Base-by-base conservation (phyloP, 192 early-diverging fungal genomes). In the Coemansia sp. region DNA sequence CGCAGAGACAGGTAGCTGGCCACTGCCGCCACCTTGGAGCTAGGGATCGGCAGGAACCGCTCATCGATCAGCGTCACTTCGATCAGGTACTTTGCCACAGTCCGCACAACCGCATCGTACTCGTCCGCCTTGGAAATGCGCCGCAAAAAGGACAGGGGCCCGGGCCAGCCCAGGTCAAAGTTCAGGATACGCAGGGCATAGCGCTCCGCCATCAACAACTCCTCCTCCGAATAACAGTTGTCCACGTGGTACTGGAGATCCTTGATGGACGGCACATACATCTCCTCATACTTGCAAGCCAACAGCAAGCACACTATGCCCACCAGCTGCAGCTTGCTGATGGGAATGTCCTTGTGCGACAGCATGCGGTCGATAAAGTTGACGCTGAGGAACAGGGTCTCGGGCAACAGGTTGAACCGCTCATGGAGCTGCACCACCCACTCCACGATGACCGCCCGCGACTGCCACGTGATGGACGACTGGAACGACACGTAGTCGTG, bases 361-460 rank as follows among this genome's bases (percentile, higher is more conserved):
- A 80, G 58, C 51, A 83, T 80, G 10, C 81, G 78, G 54, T 83
- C 81, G 30, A 80, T 45, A 49, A 75, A 70, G 56, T 81, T 81
- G 45, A 81, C 39, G 34, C 70, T 64, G 30, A 83, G 64, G 20
- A 63, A 76, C 18, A 83, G 54, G 5, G 81, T 80, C 56, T 83
- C 81, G 7, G 79, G 79, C 21, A 79, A 56, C n/a, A 83, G 53
- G 48, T 73, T 59, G 57, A 81, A 83, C 21, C 74, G 67, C 26
- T 60, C 48, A 54, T 83, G 81, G 14, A 81, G 73, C 34, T 76
- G 64, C 7, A 80, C 54, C 1, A 83, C 54, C 81, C 81, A 83
- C 21, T 80, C 73, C 5, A 83, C 63, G 5, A 83, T 52, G n/a
- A 72, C 58, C 3, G 59, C 44, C 14, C 81, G 63, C n/a, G 70